Conservation (phyloP, 495 filamentous ascomycete genomes). For the Trichoderma asperelloides region DNA sequence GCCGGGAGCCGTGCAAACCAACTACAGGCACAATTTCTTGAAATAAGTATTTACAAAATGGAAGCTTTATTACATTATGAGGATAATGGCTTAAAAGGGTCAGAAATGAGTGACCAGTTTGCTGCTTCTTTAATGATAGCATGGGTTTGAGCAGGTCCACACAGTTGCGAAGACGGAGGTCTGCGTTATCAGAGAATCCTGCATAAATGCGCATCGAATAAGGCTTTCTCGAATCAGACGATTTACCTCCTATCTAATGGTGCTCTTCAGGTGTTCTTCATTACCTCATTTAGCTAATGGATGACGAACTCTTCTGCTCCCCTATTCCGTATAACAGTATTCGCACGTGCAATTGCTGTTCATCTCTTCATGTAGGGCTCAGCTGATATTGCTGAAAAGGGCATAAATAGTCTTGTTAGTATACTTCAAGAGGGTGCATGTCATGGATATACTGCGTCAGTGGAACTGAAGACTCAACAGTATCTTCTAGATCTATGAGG, state of each 20-base stretch:
- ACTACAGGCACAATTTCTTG: background rate
- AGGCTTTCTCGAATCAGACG: background rate
- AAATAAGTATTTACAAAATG: background rate
- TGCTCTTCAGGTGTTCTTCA: background rate
- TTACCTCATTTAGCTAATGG: background rate
- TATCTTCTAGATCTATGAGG: too few species aligned
- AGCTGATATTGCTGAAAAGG: background rate
- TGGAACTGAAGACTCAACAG: too few species aligned
- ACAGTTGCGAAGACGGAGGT: too few species aligned
- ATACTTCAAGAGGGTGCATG: background rate
- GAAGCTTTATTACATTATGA: too few species aligned
- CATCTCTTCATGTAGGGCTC: background rate
- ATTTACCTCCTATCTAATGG: background rate
- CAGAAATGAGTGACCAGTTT: too few species aligned
- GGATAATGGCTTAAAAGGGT: too few species aligned
- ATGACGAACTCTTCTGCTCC: background rate
- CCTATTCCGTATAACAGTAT: background rate
- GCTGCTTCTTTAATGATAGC: too few species aligned
- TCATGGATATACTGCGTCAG: too few species aligned
- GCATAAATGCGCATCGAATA: background rate
- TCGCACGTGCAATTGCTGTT: background rate
- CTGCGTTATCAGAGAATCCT: background rate
- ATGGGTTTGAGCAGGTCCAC: too few species aligned
- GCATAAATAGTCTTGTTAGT: background rate
- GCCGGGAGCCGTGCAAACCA: background rate